Evolutionary conservation across 78 protist genomes (phyloP).

Genomic region (Dictyostelium capitatum): DNA sequence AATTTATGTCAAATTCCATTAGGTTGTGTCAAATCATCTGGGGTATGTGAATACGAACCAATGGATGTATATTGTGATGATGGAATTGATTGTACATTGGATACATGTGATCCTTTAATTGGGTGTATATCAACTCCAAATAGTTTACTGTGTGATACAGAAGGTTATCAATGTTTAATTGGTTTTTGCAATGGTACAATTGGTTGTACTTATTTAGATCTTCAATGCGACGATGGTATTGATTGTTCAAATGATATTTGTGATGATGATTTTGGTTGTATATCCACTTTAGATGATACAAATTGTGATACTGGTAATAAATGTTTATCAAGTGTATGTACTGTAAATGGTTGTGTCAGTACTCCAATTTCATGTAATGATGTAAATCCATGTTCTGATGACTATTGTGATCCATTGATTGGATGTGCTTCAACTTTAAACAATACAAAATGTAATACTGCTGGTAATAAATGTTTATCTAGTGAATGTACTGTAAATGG

Average conservation of each 20-base stretch:
- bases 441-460: neutral
- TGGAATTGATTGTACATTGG: neutral
- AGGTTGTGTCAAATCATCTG: neutral
- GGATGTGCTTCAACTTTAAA: constrained; percentile 24
- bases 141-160: neutral
- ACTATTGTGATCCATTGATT: constrained; percentile 9
- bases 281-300: neutral
- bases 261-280: too few relatives aligned
- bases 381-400: neutral
- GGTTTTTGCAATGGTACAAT: neutral
- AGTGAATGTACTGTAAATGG: neutral
- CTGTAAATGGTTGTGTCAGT: neutral
- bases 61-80: constrained; percentile 7
- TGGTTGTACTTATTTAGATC: too few relatives aligned
- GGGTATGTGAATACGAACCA: neutral
- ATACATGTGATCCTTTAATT: constrained; percentile 9
- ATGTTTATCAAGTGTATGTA: neutral
- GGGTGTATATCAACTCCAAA: constrained; percentile 21
- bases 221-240: too few relatives aligned
- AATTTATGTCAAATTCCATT: neutral
- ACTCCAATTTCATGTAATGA: neutral
- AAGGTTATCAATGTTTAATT: neutral
- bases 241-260: too few relatives aligned
- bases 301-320: neutral
- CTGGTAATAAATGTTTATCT: neutral